These are phyloP conservation scores for Ophidiomyces ophidiicola DNA, from an alignment of 2,329 filamentous ascomycete species.

Conservation along the genomic window DNA sequence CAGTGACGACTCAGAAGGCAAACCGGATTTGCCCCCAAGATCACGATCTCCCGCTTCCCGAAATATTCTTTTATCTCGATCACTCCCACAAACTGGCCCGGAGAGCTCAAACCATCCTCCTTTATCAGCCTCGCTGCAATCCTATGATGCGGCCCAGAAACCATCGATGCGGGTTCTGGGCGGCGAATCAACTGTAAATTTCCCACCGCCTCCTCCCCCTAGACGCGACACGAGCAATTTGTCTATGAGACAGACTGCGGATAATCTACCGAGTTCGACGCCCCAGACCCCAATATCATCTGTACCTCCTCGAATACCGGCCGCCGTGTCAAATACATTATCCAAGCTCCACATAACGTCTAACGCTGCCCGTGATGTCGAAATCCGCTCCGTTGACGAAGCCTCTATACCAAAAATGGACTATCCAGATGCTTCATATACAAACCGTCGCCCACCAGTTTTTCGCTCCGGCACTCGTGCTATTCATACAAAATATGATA, in stretches of 20 bases:
- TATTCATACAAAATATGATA: conserved; percentile 76
- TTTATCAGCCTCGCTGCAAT: conserved; percentile 12
- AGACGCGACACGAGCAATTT: conserved; percentile 19
- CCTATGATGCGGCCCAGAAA: conserved; percentile 9
- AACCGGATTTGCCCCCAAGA: conserved; percentile 39
- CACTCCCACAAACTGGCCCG: background rate
- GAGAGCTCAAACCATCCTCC: conserved; percentile 1
- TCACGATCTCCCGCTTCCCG: conserved; percentile 7
- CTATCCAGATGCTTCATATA: conserved; percentile 72
- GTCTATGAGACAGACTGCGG: conserved; percentile 14
- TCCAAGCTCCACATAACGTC: conserved; percentile 10
- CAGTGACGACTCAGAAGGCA: conserved; percentile 30
- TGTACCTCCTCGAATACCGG: conserved; percentile 16
- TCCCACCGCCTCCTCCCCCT: conserved; percentile 23
- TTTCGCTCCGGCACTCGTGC: conserved; percentile 61
- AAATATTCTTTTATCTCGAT: background rate
- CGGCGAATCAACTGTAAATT: conserved; percentile 17
- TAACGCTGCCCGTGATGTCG: too few relatives aligned
- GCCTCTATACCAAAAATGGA: conserved; percentile 44
- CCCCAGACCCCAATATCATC: conserved; percentile 17
- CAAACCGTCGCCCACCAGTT: conserved; percentile 71
- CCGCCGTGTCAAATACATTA: conserved; percentile 1
- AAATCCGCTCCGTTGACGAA: conserved; percentile 40
- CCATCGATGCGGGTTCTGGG: conserved; percentile 16
- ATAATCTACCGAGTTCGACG: conserved; percentile 9